Evolutionary conservation across 257 asterid species (phyloP), one percentile per base, ranked within the genome.

Genomic region (Anisodus acutangulus): DNA sequence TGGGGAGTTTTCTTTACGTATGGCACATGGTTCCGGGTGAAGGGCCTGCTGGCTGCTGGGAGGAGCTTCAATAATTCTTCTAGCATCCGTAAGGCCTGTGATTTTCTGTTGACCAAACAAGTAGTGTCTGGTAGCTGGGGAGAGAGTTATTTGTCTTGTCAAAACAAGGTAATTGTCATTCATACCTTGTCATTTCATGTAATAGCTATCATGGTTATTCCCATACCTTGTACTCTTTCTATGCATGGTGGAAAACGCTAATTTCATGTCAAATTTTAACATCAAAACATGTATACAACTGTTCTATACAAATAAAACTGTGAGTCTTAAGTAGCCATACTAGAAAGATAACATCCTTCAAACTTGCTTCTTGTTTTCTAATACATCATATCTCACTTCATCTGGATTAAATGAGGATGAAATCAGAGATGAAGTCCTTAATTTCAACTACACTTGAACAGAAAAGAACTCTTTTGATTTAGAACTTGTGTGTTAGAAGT

Each of bases 51-150:
- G 85, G 95, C 97, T 47, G 95, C 97, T 85, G 98, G 97, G 54
- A 86, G 93, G 89, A 93, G 79, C 85, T 92, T 86, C 82, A 86
- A 86, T 53, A 93, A 83, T 85, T 90, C 92, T 91, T 84, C 93
- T 80, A 84, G 90, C 80, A 86, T 96, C 66, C 92, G 91, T 58
- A 96, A 91, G 91, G 98, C 98, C 98, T 94, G 98, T 87, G 93
- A 93, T 43, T 96, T 94, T 85, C 87, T 96, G 79, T 87, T 96
- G 92, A 94, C 98, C 79, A 96, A 96, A 79, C 98, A 96, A 86
- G 92, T 91, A 72, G 91, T 94, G 81, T 94, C 94, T 58, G 99
- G 98, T 84, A 98, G 98, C 78, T 96, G 99, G 98, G 99, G 99
- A 55, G 98, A 94, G 90, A 94, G 98, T 89, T 96, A 96, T 78